A percentile compares a stretch with the other conserved stretches of the same genome.
phyloP scores from a whole-genome alignment of 768 basidiomycete genomes.

The Wakefieldia striispora region DNA sequence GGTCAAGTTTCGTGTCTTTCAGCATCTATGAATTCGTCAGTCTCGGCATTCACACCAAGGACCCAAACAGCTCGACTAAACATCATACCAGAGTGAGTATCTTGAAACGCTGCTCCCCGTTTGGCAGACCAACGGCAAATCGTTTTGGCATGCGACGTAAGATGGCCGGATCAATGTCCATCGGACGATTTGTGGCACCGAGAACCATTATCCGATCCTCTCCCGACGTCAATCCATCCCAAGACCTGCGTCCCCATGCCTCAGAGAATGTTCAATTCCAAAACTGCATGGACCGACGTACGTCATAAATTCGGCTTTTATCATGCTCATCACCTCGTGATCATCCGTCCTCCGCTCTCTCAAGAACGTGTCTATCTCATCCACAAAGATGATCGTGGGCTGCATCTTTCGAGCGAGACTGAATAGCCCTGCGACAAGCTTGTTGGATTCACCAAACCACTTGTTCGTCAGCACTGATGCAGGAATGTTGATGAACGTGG shows the following conservation, averaged over 20 bases:
- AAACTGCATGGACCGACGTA: slow-evolving; percentile 37
- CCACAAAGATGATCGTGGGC: slow-evolving; percentile 97
- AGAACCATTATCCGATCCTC: slow-evolving; percentile 84
- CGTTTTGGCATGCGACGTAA: slow-evolving; percentile 98
- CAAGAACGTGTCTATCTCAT: slow-evolving; percentile 96
- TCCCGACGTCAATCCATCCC: slow-evolving; percentile 90
- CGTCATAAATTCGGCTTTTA: slow-evolving; percentile 97
- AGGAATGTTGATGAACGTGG: slow-evolving; percentile 91
- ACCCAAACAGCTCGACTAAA: neutral
- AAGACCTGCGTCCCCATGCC: slow-evolving; percentile 51
- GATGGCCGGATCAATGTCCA: slow-evolving; percentile 86
- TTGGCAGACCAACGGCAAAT: slow-evolving; percentile 82
- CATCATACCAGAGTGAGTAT: slow-evolving; percentile 73
- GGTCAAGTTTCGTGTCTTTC: slow-evolving; percentile 64
- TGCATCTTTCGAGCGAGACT: slow-evolving; percentile 91
- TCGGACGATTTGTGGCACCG: slow-evolving; percentile 93
- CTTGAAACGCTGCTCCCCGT: slow-evolving; percentile 72
- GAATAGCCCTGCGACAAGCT: slow-evolving; percentile 92
- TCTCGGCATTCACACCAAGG: neutral
- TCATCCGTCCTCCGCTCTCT: slow-evolving; percentile 84
- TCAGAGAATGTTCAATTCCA: neutral
- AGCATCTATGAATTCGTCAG: slow-evolving; percentile 62
- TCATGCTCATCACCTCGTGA: slow-evolving; percentile 98
- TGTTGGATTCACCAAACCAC: slow-evolving; percentile 91
- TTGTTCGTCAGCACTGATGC: slow-evolving; percentile 74